phyloP scores from a whole-genome alignment of 768 basidiomycete species.

The Psilocybe azurescens region DNA sequence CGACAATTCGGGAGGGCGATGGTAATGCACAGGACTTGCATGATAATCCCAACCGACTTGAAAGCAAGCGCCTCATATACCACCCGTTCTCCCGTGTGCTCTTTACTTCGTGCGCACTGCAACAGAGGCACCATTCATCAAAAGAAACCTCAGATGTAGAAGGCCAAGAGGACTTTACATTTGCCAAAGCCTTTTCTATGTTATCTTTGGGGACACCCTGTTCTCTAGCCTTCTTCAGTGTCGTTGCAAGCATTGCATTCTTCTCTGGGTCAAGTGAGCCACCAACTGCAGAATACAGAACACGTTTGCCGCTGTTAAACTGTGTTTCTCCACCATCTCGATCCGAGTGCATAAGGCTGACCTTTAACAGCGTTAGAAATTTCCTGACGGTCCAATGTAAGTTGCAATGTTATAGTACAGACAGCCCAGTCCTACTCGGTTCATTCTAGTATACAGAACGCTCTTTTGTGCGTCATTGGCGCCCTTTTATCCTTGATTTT shows the following conservation, averaged over 20 bases:
- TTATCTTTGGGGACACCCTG: slow-evolving; percentile 72
- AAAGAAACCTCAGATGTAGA: not conserved
- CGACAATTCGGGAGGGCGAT: not conserved
- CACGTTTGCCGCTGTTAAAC: not conserved
- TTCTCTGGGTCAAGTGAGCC: slow-evolving; percentile 58
- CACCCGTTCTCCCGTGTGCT: slow-evolving; percentile 49
- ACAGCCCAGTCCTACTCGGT: slow-evolving; percentile 46
- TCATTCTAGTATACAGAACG: slow-evolving; percentile 57
- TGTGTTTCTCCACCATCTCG: slow-evolving; percentile 2
- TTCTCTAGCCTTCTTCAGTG: slow-evolving; percentile 60
- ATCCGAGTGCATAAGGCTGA: slow-evolving; percentile 33
- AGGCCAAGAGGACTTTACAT: slow-evolving; percentile 37
- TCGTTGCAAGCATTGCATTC: slow-evolving; percentile 57
- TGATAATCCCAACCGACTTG: slow-evolving; percentile 64
- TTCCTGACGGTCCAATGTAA: slow-evolving; percentile 46
- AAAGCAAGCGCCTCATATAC: slow-evolving; percentile 66
- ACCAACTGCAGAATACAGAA: slow-evolving; percentile 44
- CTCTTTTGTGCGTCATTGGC: slow-evolving; percentile 66
- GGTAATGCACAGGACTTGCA: slow-evolving; percentile 47
- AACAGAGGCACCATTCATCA: slow-evolving; percentile 1
- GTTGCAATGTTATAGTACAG: not conserved
- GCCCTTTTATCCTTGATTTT: slow-evolving; percentile 79
- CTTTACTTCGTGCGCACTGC: slow-evolving; percentile 56
- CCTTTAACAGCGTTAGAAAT: slow-evolving; percentile 65
- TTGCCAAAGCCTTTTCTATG: slow-evolving; percentile 64